Evolutionary conservation across 352 stramenopile species (phyloP).

Genomic region (Globisporangium yorkense): DNA sequence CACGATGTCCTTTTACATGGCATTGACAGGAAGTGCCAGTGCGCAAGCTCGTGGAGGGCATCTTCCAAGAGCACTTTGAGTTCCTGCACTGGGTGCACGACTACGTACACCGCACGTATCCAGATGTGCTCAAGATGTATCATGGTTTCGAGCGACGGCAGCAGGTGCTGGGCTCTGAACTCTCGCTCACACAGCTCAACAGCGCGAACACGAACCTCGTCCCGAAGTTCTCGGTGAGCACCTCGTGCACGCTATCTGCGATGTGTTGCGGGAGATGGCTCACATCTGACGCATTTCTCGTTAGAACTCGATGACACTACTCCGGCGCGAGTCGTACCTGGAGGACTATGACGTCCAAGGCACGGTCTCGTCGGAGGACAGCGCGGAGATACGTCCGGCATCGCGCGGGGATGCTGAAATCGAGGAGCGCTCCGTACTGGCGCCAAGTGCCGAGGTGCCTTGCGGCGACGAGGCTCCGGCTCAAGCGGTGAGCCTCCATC

Average conservation of each 20-base stretch:
- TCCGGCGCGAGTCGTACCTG: slow-evolving; percentile 14
- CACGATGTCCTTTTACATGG: not conserved
- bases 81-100: slow-evolving; percentile 81
- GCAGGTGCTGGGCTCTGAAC: slow-evolving; percentile 26
- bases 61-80: slow-evolving; percentile 82
- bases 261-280: not conserved
- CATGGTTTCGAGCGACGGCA: slow-evolving; percentile 50
- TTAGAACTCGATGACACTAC: slow-evolving; percentile 31
- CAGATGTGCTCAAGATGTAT: slow-evolving; percentile 47
- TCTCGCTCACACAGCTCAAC: slow-evolving; percentile 24
- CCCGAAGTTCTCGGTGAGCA: slow-evolving; percentile 36
- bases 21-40: slow-evolving; percentile 48
- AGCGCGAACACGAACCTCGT: slow-evolving; percentile 55
- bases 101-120: slow-evolving; percentile 69
- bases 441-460: not conserved
- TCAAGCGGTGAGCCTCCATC: slow-evolving; percentile 7
- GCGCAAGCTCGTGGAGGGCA: slow-evolving; percentile 53
- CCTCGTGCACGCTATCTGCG: not conserved
- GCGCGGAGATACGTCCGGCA: not conserved
- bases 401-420: not conserved
- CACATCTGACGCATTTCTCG: not conserved
- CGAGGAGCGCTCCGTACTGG: not conserved
- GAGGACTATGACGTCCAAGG: not conserved
- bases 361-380: not conserved
- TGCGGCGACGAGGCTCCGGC: slow-evolving; percentile 4